Base-by-base conservation (phyloP, 805 yeast genomes). In the Starmerella bombicola region DNA sequence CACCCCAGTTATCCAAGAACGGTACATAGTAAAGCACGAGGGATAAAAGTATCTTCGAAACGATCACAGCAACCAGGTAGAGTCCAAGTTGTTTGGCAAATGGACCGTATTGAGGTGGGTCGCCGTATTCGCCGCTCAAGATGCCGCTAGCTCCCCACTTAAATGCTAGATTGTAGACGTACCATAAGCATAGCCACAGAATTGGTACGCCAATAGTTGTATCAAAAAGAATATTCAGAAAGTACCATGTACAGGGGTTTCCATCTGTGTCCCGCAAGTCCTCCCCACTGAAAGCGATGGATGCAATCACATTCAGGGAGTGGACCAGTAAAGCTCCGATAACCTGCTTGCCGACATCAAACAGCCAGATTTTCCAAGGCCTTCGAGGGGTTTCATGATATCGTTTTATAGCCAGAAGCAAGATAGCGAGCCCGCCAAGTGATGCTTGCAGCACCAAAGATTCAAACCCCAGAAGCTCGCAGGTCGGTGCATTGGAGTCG, bases 191-290 rank as follows among this genome's bases (percentile, higher is more conserved):
- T 5, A 59, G 59, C 74, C 82, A 80, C 20, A 80, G 62, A 2
- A 88, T 71, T 5, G 93, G 93, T 2, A 88, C 88, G 0, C 98
- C 98, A 5, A 86, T 69, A 0, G 98, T 88, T 31, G 97, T 86
- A 59, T 88, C 98, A 56, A 88, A 72, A 22, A 88, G 68, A 29
- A 88, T 71, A 54, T 82, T 88, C 40, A 91, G 65, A 55, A 88
- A 88, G 63, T 91, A 88, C 91, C 95, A 91, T 51, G 83, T 88
- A 60, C 97, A 91, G 6, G 95, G 93, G 46, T 77, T 78, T 36
- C 70, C 73, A 28, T 61, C 57, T 20, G 59, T 47, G 41, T 57
- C 65, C 9, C 68, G 66, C 40, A 61, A 58, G 30, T 54, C 54
- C 19, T 51, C 55, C 17, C 39, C 45, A 33, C 61, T 55, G 32